Conservation (phyloP, 768 basidiomycete species). For the Leccinum arenicola region DNA sequence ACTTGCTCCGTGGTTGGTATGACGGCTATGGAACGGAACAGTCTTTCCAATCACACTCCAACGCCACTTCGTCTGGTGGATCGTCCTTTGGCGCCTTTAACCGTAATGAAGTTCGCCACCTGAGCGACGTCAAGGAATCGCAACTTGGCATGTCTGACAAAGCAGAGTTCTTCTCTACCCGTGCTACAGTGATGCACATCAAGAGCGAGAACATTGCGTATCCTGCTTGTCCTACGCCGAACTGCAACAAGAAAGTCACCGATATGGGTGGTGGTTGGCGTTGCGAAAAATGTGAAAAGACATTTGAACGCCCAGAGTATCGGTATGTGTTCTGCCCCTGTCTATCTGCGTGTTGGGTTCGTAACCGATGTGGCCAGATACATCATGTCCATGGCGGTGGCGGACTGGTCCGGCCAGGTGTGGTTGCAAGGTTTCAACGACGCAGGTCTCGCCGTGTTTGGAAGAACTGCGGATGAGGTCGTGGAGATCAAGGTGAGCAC, state of each 20-base stretch:
- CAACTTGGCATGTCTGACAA: constrained; percentile 76
- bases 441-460: constrained; percentile 72
- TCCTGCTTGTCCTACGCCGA: constrained; percentile 78
- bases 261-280: constrained; percentile 71
- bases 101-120: constrained; percentile 66
- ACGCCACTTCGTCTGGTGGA: constrained; percentile 34
- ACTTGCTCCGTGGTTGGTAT: constrained; percentile 88
- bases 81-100: constrained; percentile 51
- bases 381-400: constrained; percentile 79
- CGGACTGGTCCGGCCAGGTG: constrained; percentile 85
- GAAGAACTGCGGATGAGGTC: constrained; percentile 75
- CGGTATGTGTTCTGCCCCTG: constrained; percentile 49
- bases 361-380: constrained; percentile 44
- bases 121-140: constrained; percentile 76
- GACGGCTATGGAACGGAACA: constrained; percentile 62
- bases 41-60: constrained; percentile 72
- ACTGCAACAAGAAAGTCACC: constrained; percentile 89
- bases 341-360: background rate
- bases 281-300: constrained; percentile 90
- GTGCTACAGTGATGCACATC: constrained; percentile 87
- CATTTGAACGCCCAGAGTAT: constrained; percentile 67
- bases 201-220: constrained; percentile 80
- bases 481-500: constrained; percentile 60
- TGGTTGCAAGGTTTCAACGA: constrained; percentile 99
- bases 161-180: constrained; percentile 72